These are phyloP conservation scores for Eucalyptus marginata DNA, from an alignment of 345 rosid genomes.

Conservation along the genomic window DNA sequence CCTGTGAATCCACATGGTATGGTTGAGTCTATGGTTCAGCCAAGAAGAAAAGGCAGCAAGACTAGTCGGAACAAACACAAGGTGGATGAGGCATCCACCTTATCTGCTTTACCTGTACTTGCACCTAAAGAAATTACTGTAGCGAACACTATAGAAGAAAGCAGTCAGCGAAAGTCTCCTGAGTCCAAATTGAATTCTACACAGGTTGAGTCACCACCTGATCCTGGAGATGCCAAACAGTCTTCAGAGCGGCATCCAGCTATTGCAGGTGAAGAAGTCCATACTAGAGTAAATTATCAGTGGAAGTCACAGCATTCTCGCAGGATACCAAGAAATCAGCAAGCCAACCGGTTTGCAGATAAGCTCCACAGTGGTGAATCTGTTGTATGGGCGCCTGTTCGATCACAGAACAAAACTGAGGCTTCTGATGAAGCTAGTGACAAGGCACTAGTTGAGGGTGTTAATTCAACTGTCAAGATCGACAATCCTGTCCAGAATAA, in stretches of 20 bases:
- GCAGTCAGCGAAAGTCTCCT: slow-evolving; percentile 20
- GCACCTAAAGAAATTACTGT: slow-evolving; percentile 20
- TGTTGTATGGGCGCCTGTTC: slow-evolving; percentile 86
- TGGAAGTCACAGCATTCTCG: slow-evolving; percentile 68
- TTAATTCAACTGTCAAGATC: slow-evolving; percentile 23
- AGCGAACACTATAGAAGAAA: slow-evolving; percentile 14
- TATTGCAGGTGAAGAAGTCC: slow-evolving; percentile 42
- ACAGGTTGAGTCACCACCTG: slow-evolving; percentile 8
- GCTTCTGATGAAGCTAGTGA: slow-evolving; percentile 31
- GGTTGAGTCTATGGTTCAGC: slow-evolving; percentile 32
- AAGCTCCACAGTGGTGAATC: slow-evolving; percentile 37
- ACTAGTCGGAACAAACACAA: slow-evolving; percentile 50
- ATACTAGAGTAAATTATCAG: slow-evolving; percentile 31
- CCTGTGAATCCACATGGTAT: slow-evolving; percentile 15
- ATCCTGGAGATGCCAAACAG: slow-evolving; percentile 29
- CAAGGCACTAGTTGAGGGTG: slow-evolving; percentile 22
- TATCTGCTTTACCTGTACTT: slow-evolving; percentile 7
- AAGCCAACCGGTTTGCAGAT: slow-evolving; percentile 38
- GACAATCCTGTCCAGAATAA: slow-evolving; percentile 44
- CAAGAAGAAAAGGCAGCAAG: slow-evolving; percentile 50
- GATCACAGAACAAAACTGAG: slow-evolving; percentile 51
- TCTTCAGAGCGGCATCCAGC: slow-evolving; percentile 30
- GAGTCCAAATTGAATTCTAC: slow-evolving; percentile 17
- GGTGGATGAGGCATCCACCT: slow-evolving; percentile 38
- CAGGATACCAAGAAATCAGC: slow-evolving; percentile 35